phyloP scores from a whole-genome alignment of 148 eudicot genomes.

The Camellia granthamiana region DNA sequence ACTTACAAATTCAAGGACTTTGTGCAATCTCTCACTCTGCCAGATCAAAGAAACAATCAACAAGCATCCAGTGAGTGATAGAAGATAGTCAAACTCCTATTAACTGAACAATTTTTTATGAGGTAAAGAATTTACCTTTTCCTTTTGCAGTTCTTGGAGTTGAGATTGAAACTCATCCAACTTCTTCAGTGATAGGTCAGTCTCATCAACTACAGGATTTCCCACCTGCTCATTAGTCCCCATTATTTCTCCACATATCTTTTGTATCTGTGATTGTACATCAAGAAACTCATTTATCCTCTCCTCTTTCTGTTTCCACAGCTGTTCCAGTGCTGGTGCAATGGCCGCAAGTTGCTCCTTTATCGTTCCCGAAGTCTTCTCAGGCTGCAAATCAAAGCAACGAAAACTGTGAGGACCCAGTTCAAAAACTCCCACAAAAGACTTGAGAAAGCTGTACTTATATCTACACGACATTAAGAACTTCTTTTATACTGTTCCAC shows the following conservation, averaged over 20 bases:
- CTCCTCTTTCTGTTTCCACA: constrained; percentile 81
- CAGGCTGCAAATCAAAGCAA: constrained; percentile 60
- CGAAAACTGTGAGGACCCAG: not conserved
- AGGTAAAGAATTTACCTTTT: constrained; percentile 51
- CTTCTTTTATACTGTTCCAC: not conserved
- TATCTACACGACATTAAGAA: not conserved
- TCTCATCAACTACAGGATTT: constrained; percentile 70
- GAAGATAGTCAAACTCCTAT: not conserved
- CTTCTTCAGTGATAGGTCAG: constrained; percentile 84
- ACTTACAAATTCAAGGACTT: constrained; percentile 94
- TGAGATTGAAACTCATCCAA: constrained; percentile 82
- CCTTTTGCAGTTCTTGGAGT: constrained; percentile 94
- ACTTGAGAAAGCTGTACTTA: not conserved
- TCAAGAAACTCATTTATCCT: constrained; percentile 74
- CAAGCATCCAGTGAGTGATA: not conserved
- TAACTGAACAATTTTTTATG: not conserved
- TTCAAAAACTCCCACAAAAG: not conserved
- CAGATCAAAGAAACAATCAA: constrained; percentile 24
- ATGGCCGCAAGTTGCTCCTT: constrained; percentile 92
- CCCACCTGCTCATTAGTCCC: constrained; percentile 54
- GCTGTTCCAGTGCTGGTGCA: constrained; percentile 81
- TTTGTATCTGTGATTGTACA: constrained; percentile 85
- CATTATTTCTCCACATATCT: constrained; percentile 78
- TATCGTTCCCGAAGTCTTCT: constrained; percentile 84
- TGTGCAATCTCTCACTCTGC: constrained; percentile 96